phyloP scores from a whole-genome alignment of 352 stramenopile genomes.

The Blastocystis hominis region DNA sequence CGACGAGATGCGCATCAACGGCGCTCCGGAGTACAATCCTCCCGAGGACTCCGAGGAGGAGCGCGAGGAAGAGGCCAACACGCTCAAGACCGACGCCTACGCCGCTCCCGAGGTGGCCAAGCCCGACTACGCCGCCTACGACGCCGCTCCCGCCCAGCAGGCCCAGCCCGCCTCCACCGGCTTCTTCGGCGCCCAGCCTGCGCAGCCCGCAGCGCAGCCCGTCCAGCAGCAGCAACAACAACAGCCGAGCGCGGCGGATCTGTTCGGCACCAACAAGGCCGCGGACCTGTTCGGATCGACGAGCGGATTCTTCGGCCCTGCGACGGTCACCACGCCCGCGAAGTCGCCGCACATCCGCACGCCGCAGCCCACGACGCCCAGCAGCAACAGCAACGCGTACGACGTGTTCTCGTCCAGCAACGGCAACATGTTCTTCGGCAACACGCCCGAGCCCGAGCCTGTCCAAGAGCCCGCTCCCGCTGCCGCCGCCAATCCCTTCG shows the following conservation, averaged over 20 bases:
- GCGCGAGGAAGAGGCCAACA: slow-evolving; percentile 68
- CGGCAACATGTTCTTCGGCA: neutral
- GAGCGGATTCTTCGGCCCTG: slow-evolving; percentile 19
- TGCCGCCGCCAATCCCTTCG: neutral
- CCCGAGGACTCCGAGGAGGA: slow-evolving; percentile 78
- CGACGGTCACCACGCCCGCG: neutral
- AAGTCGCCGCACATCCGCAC: neutral
- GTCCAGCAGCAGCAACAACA: neutral
- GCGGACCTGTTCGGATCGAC: slow-evolving; percentile 23
- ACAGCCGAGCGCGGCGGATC: slow-evolving; percentile 6
- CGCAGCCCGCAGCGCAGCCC: neutral
- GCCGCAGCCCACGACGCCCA: slow-evolving; percentile 16
- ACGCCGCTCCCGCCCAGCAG: neutral
- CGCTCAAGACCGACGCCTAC: slow-evolving; percentile 58
- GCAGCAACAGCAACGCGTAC: slow-evolving; percentile 22
- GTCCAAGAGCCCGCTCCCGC: neutral
- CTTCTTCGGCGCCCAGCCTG: slow-evolving; percentile 34
- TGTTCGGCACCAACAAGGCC: slow-evolving; percentile 49
- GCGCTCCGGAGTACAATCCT: slow-evolving; percentile 73
- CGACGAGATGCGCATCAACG: slow-evolving; percentile 70
- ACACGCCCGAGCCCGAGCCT: neutral
- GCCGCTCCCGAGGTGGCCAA: slow-evolving; percentile 55
- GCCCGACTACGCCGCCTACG: neutral
- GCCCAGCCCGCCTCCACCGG: neutral
- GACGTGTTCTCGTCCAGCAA: slow-evolving; percentile 38